Percentiles rank a stretch among this genome's conserved stretches.
These are phyloP conservation scores for Pythium myriotylum DNA, from an alignment of 352 stramenopile species.

Conservation along the genomic window DNA sequence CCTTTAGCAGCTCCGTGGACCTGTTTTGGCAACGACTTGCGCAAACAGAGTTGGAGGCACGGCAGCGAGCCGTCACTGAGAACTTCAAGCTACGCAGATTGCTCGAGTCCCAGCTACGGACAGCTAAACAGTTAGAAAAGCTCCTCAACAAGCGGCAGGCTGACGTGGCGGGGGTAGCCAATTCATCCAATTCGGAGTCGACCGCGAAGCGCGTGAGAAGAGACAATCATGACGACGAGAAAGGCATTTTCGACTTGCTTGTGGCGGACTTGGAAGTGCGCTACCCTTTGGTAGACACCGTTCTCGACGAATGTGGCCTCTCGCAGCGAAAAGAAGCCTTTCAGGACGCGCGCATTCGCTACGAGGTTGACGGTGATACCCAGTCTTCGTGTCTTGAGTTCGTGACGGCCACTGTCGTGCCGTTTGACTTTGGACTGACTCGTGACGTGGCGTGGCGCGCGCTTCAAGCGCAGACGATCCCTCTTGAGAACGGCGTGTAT, in stretches of 20 bases:
- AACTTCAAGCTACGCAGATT: slow-evolving; percentile 6
- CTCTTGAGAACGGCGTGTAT: slow-evolving; percentile 12
- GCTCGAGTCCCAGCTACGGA: slow-evolving; percentile 10
- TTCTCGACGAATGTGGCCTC: slow-evolving; percentile 4
- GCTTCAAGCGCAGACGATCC: not conserved
- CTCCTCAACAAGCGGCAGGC: slow-evolving; percentile 9
- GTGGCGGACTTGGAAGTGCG: not conserved
- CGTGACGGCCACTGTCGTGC: slow-evolving; percentile 14
- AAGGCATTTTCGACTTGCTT: not conserved
- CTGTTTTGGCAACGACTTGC: slow-evolving; percentile 19
- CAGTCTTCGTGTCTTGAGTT: slow-evolving; percentile 7
- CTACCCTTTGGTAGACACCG: not conserved
- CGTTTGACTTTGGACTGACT: slow-evolving; percentile 8
- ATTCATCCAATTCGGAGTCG: not conserved
- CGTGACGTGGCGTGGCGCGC: slow-evolving; percentile 13
- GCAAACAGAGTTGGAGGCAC: slow-evolving; percentile 2
- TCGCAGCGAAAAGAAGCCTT: not conserved
- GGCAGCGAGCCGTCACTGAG: slow-evolving; percentile 8
- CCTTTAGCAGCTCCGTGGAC: not conserved
- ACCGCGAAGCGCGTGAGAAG: not conserved
- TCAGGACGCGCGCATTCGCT: slow-evolving; percentile 10
- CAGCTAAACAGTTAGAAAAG: slow-evolving; percentile 6
- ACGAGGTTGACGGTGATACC: not conserved
- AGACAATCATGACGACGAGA: not conserved
- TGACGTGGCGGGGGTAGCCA: not conserved